These are phyloP conservation scores for Leptographium procerum DNA, from an alignment of 2,329 filamentous ascomycete genomes.

Conservation along the genomic window DNA sequence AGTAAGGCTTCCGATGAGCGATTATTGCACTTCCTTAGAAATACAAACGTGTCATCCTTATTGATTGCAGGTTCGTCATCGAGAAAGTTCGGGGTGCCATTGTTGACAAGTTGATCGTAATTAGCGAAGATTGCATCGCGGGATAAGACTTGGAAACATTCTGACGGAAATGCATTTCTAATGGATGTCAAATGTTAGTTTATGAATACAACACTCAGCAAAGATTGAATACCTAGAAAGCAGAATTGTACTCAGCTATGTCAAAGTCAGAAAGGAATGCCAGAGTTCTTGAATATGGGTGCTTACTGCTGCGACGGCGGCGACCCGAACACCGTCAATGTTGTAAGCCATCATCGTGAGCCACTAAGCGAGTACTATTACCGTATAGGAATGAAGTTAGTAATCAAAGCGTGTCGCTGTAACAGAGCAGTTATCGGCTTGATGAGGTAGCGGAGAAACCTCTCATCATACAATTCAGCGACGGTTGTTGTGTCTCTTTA, in stretches of 20 bases:
- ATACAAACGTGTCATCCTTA: not conserved
- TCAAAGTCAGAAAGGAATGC: not conserved
- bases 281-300: not conserved
- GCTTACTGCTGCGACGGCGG: not conserved
- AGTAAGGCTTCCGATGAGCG: not conserved
- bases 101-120: not conserved
- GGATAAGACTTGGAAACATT: conserved; percentile 1
- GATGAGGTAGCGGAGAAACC: too few relatives aligned
- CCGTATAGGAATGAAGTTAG: too few relatives aligned
- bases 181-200: not conserved
- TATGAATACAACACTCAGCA: not conserved
- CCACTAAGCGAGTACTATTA: not conserved
- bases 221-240: not conserved
- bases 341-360: not conserved
- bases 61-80: not conserved
- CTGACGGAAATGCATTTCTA: conserved; percentile 1
- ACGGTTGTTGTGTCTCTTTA: too few relatives aligned
- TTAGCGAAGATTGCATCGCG: not conserved
- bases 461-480: too few relatives aligned
- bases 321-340: not conserved
- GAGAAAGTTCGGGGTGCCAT: not conserved
- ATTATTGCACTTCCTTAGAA: not conserved
- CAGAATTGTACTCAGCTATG: conserved; percentile 1
- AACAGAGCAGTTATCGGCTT: too few relatives aligned
- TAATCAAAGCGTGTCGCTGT: too few relatives aligned